These are phyloP conservation scores for Penstemon barbatus DNA, from an alignment of 257 asterid species.

Conservation along the genomic window DNA sequence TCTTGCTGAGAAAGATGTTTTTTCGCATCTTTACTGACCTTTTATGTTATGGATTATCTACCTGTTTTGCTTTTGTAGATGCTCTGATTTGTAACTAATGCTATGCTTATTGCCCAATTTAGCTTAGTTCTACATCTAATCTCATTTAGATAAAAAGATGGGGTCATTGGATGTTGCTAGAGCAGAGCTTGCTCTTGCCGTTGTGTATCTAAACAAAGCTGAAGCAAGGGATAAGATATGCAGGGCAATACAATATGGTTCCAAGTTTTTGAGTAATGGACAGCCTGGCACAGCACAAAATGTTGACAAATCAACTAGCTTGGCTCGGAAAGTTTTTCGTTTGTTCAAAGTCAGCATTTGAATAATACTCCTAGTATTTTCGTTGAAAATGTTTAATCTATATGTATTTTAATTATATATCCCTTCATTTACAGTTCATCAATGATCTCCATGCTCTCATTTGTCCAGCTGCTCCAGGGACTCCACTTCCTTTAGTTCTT, in stretches of 20 bases:
- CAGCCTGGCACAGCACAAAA: slow-evolving; percentile 89
- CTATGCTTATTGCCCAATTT: too few relatives aligned
- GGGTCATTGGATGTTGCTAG: slow-evolving; percentile 80
- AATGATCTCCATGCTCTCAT: slow-evolving; percentile 89
- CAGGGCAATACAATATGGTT: slow-evolving; percentile 98
- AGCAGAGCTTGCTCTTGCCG: slow-evolving; percentile 90
- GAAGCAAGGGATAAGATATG: slow-evolving; percentile 99
- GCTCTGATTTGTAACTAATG: too few relatives aligned
- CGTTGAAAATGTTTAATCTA: not conserved
- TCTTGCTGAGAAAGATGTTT: too few relatives aligned
- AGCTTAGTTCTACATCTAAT: not conserved
- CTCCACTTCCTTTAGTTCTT: slow-evolving; percentile 81
- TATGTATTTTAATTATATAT: slow-evolving; percentile 5
- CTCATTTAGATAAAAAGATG: slow-evolving; percentile 40
- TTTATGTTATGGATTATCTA: too few relatives aligned
- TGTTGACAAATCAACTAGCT: slow-evolving; percentile 88
- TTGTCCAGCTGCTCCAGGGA: slow-evolving; percentile 82
- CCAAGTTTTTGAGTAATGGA: slow-evolving; percentile 90
- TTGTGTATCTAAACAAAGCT: slow-evolving; percentile 87
- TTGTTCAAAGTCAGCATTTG: slow-evolving; percentile 70
- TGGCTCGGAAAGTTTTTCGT: slow-evolving; percentile 97
- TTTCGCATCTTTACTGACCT: too few relatives aligned
- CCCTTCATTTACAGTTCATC: slow-evolving; percentile 59
- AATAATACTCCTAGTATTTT: not conserved
- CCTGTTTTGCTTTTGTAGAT: too few relatives aligned